Evolutionary conservation across 1,284 basidiomycete genomes (phyloP), one percentile per base, ranked within the genome.

Genomic region (Puccinia novopanici): DNA sequence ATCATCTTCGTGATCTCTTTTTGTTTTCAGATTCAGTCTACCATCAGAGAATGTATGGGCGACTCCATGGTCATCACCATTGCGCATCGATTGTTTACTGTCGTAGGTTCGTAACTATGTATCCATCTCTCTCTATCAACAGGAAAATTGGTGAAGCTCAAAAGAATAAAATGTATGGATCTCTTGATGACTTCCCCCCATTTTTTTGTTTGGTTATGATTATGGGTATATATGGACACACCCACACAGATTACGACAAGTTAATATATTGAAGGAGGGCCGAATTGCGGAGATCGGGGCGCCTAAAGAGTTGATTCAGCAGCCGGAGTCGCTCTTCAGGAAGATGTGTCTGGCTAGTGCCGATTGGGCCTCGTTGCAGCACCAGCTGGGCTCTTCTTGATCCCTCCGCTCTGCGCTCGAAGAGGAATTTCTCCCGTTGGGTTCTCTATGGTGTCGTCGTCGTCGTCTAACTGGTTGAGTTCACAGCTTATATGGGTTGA

Each of bases 241-340:
- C 34, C 1, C n/a, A 34, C 34, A 4, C 84, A 70, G 83, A 83
- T 34, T 85, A 83, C 65, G 85, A 86, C 75, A 77, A 81, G 61
- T 82, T 86, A 24, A 61, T 85, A 52, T 85, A 37, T 81, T 86
- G 82, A 83, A 84, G 52, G 68, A 82, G n/a, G 85, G 85, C 27
- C 73, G 78, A 22, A 83, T 85, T 37, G 82, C 82, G 0, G 85
- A 85, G 81, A 82, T 82, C 27, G 84, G 79, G 65, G 73, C 81
- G 22, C 85, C 85, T 0, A 82, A 80, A 55, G 75, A 68, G n/a
- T 75, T 85, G 63, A 70, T 85, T 42, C 78, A 54, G 50, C 82
- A 65, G 57, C 81, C 45, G 2, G 37, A 78, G 27, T 52, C 65
- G 5, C 17, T 45, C 27, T 78, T 78, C 24, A 78, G 75, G 34